A percentile compares a stretch with the other conserved stretches of the same genome.
Conservation (phyloP, 2,329 filamentous ascomycete species). For the Ceratocystis diversiconidia region DNA sequence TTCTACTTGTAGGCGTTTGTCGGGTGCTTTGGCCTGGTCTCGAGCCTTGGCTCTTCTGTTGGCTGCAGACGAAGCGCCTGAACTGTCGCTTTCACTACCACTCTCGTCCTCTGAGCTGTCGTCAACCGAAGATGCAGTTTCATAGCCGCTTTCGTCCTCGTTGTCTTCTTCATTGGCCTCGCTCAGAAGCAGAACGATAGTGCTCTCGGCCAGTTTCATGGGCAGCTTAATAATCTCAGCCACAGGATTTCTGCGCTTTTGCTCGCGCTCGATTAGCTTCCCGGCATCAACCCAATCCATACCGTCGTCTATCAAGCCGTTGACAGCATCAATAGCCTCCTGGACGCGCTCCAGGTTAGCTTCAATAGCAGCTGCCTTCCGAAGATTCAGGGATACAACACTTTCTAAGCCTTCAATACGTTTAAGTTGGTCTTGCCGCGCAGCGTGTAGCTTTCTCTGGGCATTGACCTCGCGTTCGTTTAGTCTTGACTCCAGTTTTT, state of each 20-base stretch:
- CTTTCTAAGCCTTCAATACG: slow-evolving; percentile 72
- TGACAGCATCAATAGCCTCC: slow-evolving; percentile 84
- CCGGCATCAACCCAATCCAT: slow-evolving; percentile 97
- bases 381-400: slow-evolving; percentile 66
- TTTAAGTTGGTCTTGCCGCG: slow-evolving; percentile 68
- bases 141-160: slow-evolving; percentile 41
- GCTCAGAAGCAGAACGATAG: slow-evolving; percentile 62
- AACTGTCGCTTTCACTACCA: slow-evolving; percentile 22
- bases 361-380: slow-evolving; percentile 81
- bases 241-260: slow-evolving; percentile 66
- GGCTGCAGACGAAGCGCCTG: background rate
- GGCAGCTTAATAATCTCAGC: slow-evolving; percentile 77
- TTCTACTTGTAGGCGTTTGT: slow-evolving; percentile 56
- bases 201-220: slow-evolving; percentile 80
- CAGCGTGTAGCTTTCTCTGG: slow-evolving; percentile 72
- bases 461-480: slow-evolving; percentile 70
- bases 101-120: slow-evolving; percentile 35
- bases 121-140: slow-evolving; percentile 46
- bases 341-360: slow-evolving; percentile 83
- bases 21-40: slow-evolving; percentile 27
- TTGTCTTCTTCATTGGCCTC: slow-evolving; percentile 54
- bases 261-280: slow-evolving; percentile 75
- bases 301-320: slow-evolving; percentile 76
- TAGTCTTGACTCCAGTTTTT: slow-evolving; percentile 73
- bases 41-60: slow-evolving; percentile 21